Evolutionary conservation across 2,329 filamentous ascomycete genomes (phyloP).

Genomic region (Aureobasidium leucospermi): DNA sequence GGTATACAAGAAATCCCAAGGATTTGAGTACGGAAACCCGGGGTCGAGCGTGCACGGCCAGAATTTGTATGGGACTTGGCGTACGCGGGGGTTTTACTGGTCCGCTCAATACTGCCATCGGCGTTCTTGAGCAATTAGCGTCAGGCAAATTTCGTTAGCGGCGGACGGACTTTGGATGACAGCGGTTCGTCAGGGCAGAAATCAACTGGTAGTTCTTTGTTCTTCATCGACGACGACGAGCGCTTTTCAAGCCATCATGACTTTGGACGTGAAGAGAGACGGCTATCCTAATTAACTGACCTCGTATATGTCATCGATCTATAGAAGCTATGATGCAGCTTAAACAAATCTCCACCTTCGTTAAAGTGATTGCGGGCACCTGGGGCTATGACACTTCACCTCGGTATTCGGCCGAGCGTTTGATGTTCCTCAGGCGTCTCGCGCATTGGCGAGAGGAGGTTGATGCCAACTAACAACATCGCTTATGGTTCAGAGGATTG

Average conservation of each 20-base stretch:
- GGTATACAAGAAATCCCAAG: no score
- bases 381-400: neutral
- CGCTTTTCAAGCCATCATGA: neutral
- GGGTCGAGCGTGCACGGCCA: no score
- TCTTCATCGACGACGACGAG: neutral
- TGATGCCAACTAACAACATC: no score
- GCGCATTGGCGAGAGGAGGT: neutral
- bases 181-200: neutral
- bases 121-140: neutral
- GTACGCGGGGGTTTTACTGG: no score
- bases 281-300: neutral
- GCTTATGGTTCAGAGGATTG: no score
- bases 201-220: neutral
- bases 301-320: neutral
- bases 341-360: neutral
- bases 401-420: neutral
- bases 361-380: neutral
- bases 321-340: neutral
- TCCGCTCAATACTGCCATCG: no score
- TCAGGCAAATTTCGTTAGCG: conserved; percentile 7
- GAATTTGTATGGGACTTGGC: no score
- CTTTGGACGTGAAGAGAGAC: neutral
- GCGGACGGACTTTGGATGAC: neutral
- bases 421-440: neutral
- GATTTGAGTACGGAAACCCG: no score